Conservation (phyloP, 2,329 filamentous ascomycete genomes). For the Exophiala lecanii-corni region DNA sequence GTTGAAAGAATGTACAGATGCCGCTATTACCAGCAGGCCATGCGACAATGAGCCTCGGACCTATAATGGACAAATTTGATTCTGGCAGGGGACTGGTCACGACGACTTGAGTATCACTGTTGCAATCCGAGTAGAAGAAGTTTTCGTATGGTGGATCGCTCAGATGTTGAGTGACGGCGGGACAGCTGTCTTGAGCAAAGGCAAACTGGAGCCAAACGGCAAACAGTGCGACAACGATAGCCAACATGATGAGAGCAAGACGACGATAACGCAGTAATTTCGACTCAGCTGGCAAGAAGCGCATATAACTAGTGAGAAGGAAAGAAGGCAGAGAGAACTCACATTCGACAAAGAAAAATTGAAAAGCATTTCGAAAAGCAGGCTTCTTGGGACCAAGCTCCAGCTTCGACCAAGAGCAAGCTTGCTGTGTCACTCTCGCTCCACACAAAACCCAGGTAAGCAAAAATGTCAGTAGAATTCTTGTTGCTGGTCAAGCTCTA, state of each 20-base stretch:
- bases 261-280: too few relatives aligned
- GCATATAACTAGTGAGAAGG: neutral
- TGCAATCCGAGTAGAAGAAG: constrained; percentile 63
- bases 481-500: too few relatives aligned
- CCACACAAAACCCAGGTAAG: too few relatives aligned
- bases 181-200: constrained; percentile 23
- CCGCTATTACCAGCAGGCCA: constrained; percentile 66
- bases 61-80: constrained; percentile 52
- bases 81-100: constrained; percentile 53
- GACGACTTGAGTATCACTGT: constrained; percentile 55
- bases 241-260: constrained; percentile 23
- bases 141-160: constrained; percentile 59
- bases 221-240: constrained; percentile 14
- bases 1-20: constrained; percentile 52
- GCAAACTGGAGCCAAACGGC: constrained; percentile 22
- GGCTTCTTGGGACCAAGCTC: too few relatives aligned
- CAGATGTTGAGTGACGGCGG: constrained; percentile 40
- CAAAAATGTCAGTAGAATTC: too few relatives aligned
- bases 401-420: too few relatives aligned
- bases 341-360: too few relatives aligned
- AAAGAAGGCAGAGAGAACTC: too few relatives aligned
- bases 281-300: too few relatives aligned
- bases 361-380: too few relatives aligned
- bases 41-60: constrained; percentile 56
- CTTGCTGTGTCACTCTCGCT: too few relatives aligned